Evolutionary conservation across 176 grass and related monocot species (phyloP), one percentile per base, ranked within the genome.

Genomic region (Ensete glaucum): DNA sequence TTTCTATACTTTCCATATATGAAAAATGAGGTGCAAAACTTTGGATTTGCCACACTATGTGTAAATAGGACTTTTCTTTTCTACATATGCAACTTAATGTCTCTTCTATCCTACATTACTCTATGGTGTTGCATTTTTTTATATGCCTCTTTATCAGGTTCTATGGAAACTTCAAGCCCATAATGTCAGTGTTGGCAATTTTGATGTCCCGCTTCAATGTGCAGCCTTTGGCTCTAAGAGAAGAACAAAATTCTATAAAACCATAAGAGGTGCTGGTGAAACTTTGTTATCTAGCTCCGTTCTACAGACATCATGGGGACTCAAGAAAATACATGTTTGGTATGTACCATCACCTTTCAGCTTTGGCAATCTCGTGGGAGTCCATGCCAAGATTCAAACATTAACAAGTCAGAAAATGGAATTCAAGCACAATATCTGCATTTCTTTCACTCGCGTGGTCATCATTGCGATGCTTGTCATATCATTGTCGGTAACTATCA

Each of bases 401-500:
- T 23, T 49, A 24, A 50, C 11, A 9, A 22, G 22, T 67, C 81
- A 27, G 66, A 76, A 54, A 71, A 79, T 66, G 52, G 68, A 54
- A 68, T 88, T 76, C 76, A 91, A 79, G 79, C 81, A 87, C 22
- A 69, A 72, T 15, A 19, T 88, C 58, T 81, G 80, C 3, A 62
- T 74, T 76, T 73, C 69, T 70, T 83, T 91, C 1, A 73, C 81
- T 52, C 88, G 79, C 7, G 34, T 81, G 10, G 53, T 91, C 48
- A 64, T 85, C 23, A 82, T 86, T 24, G 60, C 83, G 50, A 82
- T 89, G 57, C 87, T 89, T 3, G 53, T 87, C 11, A 83, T 88
- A 76, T 85, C 86, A 12, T 62, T 96, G n/a, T 91, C 86, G 22
- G 72, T 84, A 16, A 83, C 74, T 8, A 54, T 90, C 56, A 81